Percentiles rank a stretch among this genome's conserved stretches.
These are phyloP conservation scores for Trametes cinnabarina DNA, from an alignment of 768 basidiomycete genomes.

Conservation along the genomic window DNA sequence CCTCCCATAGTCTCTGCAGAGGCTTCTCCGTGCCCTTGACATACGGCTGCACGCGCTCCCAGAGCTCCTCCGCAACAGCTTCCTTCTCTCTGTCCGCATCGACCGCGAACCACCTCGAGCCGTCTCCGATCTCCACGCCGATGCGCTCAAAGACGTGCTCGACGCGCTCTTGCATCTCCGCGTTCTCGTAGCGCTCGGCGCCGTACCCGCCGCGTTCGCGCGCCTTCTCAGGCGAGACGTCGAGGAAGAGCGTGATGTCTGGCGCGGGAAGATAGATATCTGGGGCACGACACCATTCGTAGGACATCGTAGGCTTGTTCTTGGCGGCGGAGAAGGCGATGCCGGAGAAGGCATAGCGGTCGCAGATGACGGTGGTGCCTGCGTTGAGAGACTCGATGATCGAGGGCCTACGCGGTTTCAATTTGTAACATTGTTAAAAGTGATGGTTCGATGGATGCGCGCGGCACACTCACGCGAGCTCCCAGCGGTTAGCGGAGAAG, in stretches of 20 bases:
- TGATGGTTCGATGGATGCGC: no score
- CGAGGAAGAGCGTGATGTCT: slow-evolving; percentile 85
- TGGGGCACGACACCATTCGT: slow-evolving; percentile 82
- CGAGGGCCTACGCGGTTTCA: slow-evolving; percentile 40
- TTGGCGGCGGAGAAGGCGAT: slow-evolving; percentile 78
- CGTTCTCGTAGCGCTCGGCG: slow-evolving; percentile 82
- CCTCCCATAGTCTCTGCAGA: slow-evolving; percentile 52
- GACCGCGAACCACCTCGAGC: slow-evolving; percentile 49
- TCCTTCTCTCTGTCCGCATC: slow-evolving; percentile 56
- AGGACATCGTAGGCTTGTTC: slow-evolving; percentile 43
- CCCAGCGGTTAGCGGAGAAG: slow-evolving; percentile 98
- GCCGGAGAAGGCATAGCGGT: slow-evolving; percentile 96
- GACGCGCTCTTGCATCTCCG: slow-evolving; percentile 70
- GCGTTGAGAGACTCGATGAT: slow-evolving; percentile 57
- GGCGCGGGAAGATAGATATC: slow-evolving; percentile 88
- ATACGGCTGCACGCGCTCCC: slow-evolving; percentile 48
- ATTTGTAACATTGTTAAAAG: neutral
- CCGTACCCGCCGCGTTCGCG: slow-evolving; percentile 77
- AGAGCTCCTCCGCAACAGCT: slow-evolving; percentile 53
- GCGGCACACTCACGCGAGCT: slow-evolving; percentile 64
- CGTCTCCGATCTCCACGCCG: slow-evolving; percentile 46
- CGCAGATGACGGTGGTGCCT: slow-evolving; percentile 80
- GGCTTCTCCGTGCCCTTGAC: slow-evolving; percentile 38
- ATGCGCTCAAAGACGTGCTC: slow-evolving; percentile 57
- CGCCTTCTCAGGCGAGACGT: slow-evolving; percentile 71